These are phyloP conservation scores for Geotrichum cucujoidarum DNA, from an alignment of 1,139 yeast genomes.

Conservation along the genomic window DNA sequence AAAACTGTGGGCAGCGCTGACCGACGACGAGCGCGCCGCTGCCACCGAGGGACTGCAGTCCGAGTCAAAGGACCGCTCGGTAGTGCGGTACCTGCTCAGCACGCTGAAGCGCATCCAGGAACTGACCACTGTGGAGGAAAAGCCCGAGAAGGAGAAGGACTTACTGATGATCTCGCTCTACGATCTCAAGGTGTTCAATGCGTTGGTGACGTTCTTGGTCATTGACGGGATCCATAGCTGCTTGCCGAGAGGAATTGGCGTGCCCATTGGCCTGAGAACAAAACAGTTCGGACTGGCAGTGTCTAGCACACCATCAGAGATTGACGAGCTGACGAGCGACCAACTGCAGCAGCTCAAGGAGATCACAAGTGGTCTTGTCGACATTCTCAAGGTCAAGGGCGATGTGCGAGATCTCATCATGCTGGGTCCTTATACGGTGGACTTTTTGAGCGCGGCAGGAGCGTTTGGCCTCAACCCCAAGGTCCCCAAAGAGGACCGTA, in stretches of 20 bases:
- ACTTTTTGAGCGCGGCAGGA: constrained; percentile 55
- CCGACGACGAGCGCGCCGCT: constrained; percentile 1
- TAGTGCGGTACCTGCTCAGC: constrained; percentile 10
- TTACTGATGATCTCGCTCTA: constrained; percentile 67
- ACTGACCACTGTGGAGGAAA: constrained; percentile 1
- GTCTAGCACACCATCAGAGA: constrained; percentile 3
- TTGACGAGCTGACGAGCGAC: constrained; percentile 1
- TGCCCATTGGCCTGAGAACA: constrained; percentile 58
- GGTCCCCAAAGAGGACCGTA: constrained; percentile 7
- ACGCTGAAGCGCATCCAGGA: constrained; percentile 13
- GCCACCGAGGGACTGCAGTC: neutral
- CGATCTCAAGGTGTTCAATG: constrained; percentile 72
- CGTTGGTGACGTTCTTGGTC: constrained; percentile 57
- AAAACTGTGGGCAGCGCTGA: constrained; percentile 1
- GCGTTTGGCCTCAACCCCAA: constrained; percentile 46
- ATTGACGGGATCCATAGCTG: constrained; percentile 69
- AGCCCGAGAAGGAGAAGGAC: constrained; percentile 4
- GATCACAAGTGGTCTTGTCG: constrained; percentile 43
- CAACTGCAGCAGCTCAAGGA: constrained; percentile 34
- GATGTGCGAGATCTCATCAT: constrained; percentile 41
- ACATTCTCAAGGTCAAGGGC: constrained; percentile 59
- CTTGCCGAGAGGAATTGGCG: constrained; percentile 52
- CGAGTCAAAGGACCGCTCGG: neutral
- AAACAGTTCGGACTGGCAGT: constrained; percentile 21
- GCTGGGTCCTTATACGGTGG: constrained; percentile 51